Conservation (phyloP, 2,329 filamentous ascomycete genomes). For the Penicillium sp. region DNA sequence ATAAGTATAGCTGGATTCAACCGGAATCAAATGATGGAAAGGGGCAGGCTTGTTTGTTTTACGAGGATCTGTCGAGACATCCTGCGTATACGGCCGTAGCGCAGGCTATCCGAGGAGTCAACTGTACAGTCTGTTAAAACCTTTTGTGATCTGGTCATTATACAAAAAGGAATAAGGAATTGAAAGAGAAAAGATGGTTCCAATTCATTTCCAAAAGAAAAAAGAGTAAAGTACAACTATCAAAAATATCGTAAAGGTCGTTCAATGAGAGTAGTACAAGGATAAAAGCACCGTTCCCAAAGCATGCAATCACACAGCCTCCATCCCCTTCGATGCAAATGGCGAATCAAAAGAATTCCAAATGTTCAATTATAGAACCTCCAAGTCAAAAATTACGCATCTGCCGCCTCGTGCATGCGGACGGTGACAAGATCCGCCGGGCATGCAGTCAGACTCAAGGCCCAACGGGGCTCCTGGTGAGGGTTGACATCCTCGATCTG, state of each 20-base stretch:
- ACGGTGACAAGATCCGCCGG: slow-evolving; percentile 36
- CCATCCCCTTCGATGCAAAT: neutral
- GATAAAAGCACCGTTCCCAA: neutral
- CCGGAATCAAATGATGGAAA: slow-evolving; percentile 40
- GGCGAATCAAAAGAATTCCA: neutral
- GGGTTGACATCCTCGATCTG: slow-evolving; percentile 53
- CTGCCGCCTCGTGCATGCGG: slow-evolving; percentile 33
- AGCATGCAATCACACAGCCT: neutral
- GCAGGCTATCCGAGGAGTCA: neutral
- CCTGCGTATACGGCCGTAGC: neutral
- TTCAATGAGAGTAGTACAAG: neutral
- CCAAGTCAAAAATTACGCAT: slow-evolving; percentile 12
- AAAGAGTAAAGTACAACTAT: slow-evolving; percentile 1
- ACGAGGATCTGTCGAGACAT: neutral
- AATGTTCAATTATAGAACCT: neutral
- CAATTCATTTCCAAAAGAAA: neutral
- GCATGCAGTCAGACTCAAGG: slow-evolving; percentile 30
- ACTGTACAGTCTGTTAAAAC: neutral
- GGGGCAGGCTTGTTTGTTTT: slow-evolving; percentile 21
- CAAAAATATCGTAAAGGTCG: neutral
- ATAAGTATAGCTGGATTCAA: slow-evolving; percentile 45
- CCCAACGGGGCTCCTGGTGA: slow-evolving; percentile 23
- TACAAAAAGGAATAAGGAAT: neutral
- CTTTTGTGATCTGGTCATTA: too few species aligned
- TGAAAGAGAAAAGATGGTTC: neutral